These are phyloP conservation scores for Fraxinus ornus DNA, from an alignment of 305 asterid genomes.

Conservation along the genomic window DNA sequence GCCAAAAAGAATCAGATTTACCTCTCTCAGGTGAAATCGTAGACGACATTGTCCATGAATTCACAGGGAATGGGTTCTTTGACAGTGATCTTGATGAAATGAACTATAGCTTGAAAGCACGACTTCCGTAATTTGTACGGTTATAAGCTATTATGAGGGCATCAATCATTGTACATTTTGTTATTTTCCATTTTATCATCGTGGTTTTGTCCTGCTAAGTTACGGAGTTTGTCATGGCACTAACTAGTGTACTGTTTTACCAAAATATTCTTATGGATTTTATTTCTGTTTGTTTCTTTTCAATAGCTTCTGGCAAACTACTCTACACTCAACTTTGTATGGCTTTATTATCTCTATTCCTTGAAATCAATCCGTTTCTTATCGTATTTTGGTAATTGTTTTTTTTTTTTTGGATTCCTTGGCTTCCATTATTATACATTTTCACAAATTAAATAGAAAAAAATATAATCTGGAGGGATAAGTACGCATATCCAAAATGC, in stretches of 20 bases:
- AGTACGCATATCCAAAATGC: not conserved
- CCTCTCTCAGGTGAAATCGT: constrained; percentile 55
- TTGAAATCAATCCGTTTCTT: not conserved
- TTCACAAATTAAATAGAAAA: not conserved
- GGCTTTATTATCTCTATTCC: not conserved
- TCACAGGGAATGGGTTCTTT: constrained; percentile 66
- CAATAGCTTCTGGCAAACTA: not conserved
- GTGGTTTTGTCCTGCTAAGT: not conserved
- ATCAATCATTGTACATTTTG: constrained; percentile 34
- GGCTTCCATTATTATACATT: not conserved
- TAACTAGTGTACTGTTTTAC: not conserved
- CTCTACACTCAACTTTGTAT: not conserved
- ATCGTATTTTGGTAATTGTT: not conserved
- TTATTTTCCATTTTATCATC: not conserved
- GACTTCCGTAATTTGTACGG: constrained; percentile 25
- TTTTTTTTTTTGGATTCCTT: not conserved
- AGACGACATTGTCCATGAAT: constrained; percentile 59
- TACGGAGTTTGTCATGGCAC: not conserved
- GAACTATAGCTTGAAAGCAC: constrained; percentile 62
- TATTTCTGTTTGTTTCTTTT: not conserved
- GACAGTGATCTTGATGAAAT: constrained; percentile 65
- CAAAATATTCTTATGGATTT: not conserved
- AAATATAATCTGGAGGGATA: not conserved
- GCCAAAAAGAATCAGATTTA: constrained; percentile 52
- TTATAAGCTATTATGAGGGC: constrained; percentile 3